Evolutionary conservation across 2,329 filamentous ascomycete species (phyloP).

Genomic region (Teratosphaeria pseudoeucalypti): DNA sequence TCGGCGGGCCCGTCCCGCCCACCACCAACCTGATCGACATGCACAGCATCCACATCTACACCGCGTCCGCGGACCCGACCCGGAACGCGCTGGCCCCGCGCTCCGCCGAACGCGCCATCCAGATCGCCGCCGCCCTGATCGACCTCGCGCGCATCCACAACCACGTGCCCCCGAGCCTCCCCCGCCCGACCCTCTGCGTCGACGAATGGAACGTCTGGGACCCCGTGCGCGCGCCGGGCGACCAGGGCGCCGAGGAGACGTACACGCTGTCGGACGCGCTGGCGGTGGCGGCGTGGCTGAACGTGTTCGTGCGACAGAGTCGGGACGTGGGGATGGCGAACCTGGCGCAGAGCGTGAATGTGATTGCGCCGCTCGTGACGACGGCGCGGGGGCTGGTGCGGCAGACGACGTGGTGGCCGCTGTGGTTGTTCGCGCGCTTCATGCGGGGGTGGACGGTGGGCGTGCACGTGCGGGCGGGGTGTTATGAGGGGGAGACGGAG

Average conservation of each 20-base stretch:
- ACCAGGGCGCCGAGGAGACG: conserved; percentile 60
- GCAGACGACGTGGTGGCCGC: conserved; percentile 67
- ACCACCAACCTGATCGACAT: conserved; percentile 55
- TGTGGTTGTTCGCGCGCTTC: conserved; percentile 57
- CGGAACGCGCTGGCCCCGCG: conserved; percentile 53
- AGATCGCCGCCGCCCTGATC: conserved; percentile 58
- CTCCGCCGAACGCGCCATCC: conserved; percentile 62
- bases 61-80: conserved; percentile 41
- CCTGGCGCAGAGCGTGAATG: conserved; percentile 68
- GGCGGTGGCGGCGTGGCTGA: conserved; percentile 65
- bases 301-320: conserved; percentile 64
- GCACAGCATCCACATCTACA: conserved; percentile 75
- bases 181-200: conserved; percentile 63
- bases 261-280: conserved; percentile 68
- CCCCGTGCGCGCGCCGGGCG: conserved; percentile 58
- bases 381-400: conserved; percentile 51
- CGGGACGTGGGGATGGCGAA: conserved; percentile 66
- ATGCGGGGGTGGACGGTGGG: conserved; percentile 65
- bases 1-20: conserved; percentile 31
- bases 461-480: conserved; percentile 51
- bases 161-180: conserved; percentile 47
- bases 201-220: conserved; percentile 85
- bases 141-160: conserved; percentile 66
- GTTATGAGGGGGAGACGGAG: conserved; percentile 57
- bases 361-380: conserved; percentile 69